Evolutionary conservation across 345 rosid genomes (phyloP).

Genomic region (Arabidopsis suecica): DNA sequence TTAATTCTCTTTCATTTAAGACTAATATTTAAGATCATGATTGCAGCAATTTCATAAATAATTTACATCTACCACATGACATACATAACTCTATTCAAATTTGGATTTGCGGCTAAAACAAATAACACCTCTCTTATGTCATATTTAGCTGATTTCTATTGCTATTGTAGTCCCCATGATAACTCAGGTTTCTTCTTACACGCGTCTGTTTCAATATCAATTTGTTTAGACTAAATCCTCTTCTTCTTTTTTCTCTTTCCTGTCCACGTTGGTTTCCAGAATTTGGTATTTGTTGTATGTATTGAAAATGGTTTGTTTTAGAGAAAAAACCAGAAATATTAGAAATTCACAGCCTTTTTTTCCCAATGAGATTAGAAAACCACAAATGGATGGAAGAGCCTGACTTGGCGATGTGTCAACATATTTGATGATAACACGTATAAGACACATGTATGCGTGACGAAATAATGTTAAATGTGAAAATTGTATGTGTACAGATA

Average conservation of each 20-base stretch:
- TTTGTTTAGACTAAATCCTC: not conserved
- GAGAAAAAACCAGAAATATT: not conserved
- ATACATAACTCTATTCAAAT: too few species aligned
- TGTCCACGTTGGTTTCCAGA: not conserved
- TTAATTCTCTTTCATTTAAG: too few species aligned
- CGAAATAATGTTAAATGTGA: not conserved
- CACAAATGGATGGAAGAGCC: constrained; percentile 16
- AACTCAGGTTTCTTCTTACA: too few species aligned
- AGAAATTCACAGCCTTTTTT: not conserved
- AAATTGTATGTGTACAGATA: not conserved
- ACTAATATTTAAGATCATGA: too few species aligned
- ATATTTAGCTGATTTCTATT: too few species aligned
- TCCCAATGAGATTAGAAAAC: not conserved
- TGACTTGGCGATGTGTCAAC: constrained; percentile 32
- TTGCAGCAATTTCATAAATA: too few species aligned
- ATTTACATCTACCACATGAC: too few species aligned
- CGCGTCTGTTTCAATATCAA: not conserved
- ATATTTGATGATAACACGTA: constrained; percentile 17
- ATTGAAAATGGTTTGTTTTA: not conserved
- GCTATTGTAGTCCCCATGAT: too few species aligned
- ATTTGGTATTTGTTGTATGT: not conserved
- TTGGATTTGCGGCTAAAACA: too few species aligned
- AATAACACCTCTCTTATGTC: too few species aligned
- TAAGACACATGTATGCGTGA: constrained; percentile 1
- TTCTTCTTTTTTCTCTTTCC: not conserved